A percentile compares a stretch with the other conserved stretches of the same genome.
Evolutionary conservation across 768 basidiomycete species (phyloP).

Genomic region (Trametes villosa): DNA sequence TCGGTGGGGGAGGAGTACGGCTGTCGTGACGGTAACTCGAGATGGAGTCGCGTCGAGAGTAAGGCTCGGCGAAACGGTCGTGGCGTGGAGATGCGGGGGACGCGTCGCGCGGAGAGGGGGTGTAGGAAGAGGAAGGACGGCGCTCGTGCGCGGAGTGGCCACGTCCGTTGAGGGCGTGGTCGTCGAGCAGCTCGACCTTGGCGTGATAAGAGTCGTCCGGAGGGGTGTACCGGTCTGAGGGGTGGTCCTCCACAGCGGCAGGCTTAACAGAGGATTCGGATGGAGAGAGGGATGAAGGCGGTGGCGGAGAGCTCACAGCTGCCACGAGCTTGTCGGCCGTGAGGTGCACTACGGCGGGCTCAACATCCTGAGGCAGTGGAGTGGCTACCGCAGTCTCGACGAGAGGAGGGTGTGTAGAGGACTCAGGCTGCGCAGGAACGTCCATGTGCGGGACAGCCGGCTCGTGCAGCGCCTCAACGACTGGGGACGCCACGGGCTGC

Average conservation of each 20-base stretch:
- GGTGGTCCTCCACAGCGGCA: neutral
- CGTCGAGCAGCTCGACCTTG: constrained; percentile 25
- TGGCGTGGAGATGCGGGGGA: neutral
- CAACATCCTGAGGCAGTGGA: neutral
- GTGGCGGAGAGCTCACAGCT: neutral
- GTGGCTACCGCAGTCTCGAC: neutral
- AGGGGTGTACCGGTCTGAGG: neutral
- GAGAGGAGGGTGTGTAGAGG: neutral
- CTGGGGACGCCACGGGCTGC: neutral
- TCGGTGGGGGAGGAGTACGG: neutral
- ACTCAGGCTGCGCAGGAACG: neutral
- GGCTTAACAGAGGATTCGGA: neutral
- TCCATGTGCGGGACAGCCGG: neutral
- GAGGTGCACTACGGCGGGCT: too few relatives aligned
- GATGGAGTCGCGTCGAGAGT: neutral
- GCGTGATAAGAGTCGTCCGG: constrained; percentile 9
- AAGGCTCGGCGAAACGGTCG: neutral
- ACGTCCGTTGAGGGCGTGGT: neutral
- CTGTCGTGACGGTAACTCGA: constrained; percentile 1
- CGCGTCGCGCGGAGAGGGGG: neutral
- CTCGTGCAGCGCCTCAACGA: neutral
- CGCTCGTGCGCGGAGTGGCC: neutral
- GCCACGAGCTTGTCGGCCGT: neutral
- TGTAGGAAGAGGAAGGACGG: neutral
- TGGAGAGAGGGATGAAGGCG: neutral